Evolutionary conservation across 2,329 filamentous ascomycete species (phyloP).

Genomic region (Knufia fluminis): DNA sequence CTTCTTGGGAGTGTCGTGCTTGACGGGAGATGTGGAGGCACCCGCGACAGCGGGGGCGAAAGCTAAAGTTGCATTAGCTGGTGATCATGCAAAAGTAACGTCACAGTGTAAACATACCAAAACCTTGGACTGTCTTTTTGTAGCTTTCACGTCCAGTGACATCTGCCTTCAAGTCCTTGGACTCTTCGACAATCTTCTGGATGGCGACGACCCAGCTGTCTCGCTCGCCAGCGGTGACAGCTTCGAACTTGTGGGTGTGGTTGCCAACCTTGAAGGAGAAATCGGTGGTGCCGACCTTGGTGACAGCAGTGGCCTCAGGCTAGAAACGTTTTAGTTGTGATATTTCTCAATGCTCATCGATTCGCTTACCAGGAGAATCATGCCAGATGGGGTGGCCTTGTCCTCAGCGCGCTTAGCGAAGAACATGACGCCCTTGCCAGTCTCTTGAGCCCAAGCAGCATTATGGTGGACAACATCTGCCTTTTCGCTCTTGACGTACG

Average conservation of each 20-base stretch:
- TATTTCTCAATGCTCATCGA: constrained; percentile 27
- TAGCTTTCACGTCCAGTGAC: constrained; percentile 75
- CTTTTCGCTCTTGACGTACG: constrained; percentile 86
- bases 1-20: constrained; percentile 28
- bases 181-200: constrained; percentile 73
- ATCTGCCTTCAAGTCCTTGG: constrained; percentile 66
- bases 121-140: constrained; percentile 73
- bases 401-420: constrained; percentile 74
- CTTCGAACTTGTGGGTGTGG: constrained; percentile 93
- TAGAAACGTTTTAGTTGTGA: constrained; percentile 26
- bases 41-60: constrained; percentile 30
- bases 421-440: constrained; percentile 90
- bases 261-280: constrained; percentile 78
- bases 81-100: constrained; percentile 12
- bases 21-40: constrained; percentile 18
- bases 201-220: constrained; percentile 85
- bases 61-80: constrained; percentile 28
- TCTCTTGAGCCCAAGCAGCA: constrained; percentile 83
- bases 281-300: constrained; percentile 65
- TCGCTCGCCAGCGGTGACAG: constrained; percentile 62
- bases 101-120: constrained; percentile 42
- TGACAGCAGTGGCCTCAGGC: constrained; percentile 61
- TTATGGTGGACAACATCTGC: constrained; percentile 61
- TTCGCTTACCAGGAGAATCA: constrained; percentile 70
- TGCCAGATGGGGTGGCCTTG: constrained; percentile 69